Base-by-base conservation (phyloP, 371 early-diverging fungal species). In the Dinochytrium kinnereticum region DNA sequence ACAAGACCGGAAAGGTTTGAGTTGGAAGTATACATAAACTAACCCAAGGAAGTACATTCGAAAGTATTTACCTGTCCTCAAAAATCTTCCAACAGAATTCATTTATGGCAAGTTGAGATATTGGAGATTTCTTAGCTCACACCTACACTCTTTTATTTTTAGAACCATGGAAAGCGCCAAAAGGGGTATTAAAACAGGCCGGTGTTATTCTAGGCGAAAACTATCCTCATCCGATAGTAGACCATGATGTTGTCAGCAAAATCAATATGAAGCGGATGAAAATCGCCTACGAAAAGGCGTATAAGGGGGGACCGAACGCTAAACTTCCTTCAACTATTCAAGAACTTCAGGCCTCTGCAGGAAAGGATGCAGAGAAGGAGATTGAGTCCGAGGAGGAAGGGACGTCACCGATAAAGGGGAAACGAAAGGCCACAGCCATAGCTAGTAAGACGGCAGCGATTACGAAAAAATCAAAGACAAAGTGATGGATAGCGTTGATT, bases 121-220 rank as follows among this genome's bases (percentile, higher is more conserved):
- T 44, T 44, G 49, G 21, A 21, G 49, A 13, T 44, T 7, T 53
- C 55, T 7, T 53, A 15, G 17, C 34, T 33, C 26, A 13, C 13
- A 26, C 24, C 5, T 31, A 5, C 57, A 26, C 24, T 5, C 5
- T 7, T 44, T 44, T 44, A 44, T 51, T 26, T 53, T 10, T 36
- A 68, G 77, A 78, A 65, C 83, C 83, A 19, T 75, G 76, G 77
- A 69, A 64, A 49, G 79, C 79, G 39, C 81, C 83, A 3, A 0
- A 37, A 1, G 50, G 28, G 1, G 68, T 79, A 0, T 81, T 79
- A 37, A 59, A 67, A 33, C 17, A 68, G 61, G 78, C 79, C 28
- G 74, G 74, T 2, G 77, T 80, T 51, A 53, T 77, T 28, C 49
- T 77, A 30, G 81, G 81, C 19, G 39, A 2, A 24, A 77, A 81